These are phyloP conservation scores for Aspergillus haitiensis DNA, from an alignment of 495 filamentous ascomycete species.

Conservation along the genomic window DNA sequence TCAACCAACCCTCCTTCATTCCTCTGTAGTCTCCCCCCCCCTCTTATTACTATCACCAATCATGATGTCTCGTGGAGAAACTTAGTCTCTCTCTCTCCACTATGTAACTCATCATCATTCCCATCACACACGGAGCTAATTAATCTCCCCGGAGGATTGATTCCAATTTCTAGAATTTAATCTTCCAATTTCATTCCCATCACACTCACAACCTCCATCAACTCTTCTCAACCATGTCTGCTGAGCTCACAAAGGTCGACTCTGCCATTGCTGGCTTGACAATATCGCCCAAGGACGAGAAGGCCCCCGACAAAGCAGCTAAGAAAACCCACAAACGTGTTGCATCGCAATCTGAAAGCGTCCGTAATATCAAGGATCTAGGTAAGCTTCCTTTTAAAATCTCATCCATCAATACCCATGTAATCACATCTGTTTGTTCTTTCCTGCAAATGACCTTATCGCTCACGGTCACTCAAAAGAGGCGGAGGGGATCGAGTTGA, in stretches of 20 bases:
- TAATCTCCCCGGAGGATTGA: slow-evolving; percentile 1
- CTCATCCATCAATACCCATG: not conserved
- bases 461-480: slow-evolving; percentile 47
- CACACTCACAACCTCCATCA: slow-evolving; percentile 10
- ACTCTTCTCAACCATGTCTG: slow-evolving; percentile 55
- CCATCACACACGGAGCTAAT: slow-evolving; percentile 4
- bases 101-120: not conserved
- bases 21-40: not conserved
- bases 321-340: slow-evolving; percentile 61
- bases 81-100: not conserved
- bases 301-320: slow-evolving; percentile 41
- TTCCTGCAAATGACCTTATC: too few relatives aligned
- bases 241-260: slow-evolving; percentile 79
- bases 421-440: too few relatives aligned
- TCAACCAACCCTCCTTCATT: slow-evolving; percentile 13
- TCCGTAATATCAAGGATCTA: slow-evolving; percentile 82
- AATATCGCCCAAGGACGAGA: slow-evolving; percentile 64
- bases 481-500: slow-evolving; percentile 68
- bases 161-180: not conserved
- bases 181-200: not conserved
- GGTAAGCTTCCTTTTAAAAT: slow-evolving; percentile 53
- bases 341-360: slow-evolving; percentile 65
- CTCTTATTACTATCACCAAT: not conserved
- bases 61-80: not conserved
- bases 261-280: slow-evolving; percentile 79